Conservation (phyloP, 2,329 filamentous ascomycete species). For the Onygenales sp. region DNA sequence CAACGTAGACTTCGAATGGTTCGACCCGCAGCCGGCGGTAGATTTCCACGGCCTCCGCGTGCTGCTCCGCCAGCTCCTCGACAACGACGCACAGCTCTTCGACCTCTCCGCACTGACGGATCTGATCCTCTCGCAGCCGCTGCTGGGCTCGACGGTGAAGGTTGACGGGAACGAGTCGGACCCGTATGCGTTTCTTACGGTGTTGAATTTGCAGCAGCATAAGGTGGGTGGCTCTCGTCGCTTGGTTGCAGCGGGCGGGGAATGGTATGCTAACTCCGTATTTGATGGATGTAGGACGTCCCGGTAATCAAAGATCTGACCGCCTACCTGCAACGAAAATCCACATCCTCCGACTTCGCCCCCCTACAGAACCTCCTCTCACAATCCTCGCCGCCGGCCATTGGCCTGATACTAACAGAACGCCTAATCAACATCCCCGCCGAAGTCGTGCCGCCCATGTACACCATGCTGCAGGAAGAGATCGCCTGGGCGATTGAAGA, state of each 20-base stretch:
- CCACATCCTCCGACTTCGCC: conserved; percentile 46
- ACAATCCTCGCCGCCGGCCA: conserved; percentile 42
- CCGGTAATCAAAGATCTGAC: conserved; percentile 61
- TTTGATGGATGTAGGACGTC: conserved; percentile 47
- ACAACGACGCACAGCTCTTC: conserved; percentile 75
- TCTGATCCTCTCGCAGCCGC: conserved; percentile 74
- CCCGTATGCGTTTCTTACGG: conserved; percentile 84
- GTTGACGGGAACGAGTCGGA: conserved; percentile 91
- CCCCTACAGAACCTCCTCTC: conserved; percentile 50
- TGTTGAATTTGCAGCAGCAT: conserved; percentile 73
- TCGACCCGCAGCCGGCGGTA: conserved; percentile 79
- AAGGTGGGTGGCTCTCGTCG: conserved; percentile 30
- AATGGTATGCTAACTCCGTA: not conserved
- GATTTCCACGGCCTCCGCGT: conserved; percentile 94
- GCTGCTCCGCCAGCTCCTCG: conserved; percentile 82
- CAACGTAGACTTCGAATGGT: conserved; percentile 97
- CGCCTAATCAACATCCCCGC: conserved; percentile 94
- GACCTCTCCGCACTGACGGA: conserved; percentile 81
- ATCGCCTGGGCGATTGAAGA: conserved; percentile 80
- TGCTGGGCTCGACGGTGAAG: conserved; percentile 90
- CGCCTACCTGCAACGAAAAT: conserved; percentile 56
- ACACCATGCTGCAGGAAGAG: conserved; percentile 88
- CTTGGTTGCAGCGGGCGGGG: not conserved
- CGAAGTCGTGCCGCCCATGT: conserved; percentile 86
- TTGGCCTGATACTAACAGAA: conserved; percentile 85